Conservation (phyloP, 139 green algal genomes). For the Auxenochlorella pyrenoidosa region DNA sequence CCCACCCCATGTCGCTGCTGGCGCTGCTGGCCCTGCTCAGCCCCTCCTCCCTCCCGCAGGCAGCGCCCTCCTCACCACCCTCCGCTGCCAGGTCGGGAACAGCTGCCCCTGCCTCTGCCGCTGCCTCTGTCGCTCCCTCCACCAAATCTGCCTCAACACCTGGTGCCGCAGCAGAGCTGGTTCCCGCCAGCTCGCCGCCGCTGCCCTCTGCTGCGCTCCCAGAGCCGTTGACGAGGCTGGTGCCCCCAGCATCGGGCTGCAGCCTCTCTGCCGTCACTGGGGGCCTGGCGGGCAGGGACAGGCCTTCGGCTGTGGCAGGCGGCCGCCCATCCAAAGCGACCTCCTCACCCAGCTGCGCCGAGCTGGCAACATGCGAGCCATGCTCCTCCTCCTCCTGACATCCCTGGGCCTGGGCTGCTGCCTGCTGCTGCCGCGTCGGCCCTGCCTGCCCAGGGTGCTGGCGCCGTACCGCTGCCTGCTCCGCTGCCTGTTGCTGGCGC, state of each 20-base stretch:
- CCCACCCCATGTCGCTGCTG: conserved; percentile 19
- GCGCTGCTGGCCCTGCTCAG: conserved; percentile 5
- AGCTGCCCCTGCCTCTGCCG: background rate
- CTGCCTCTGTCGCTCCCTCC: background rate
- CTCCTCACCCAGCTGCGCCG: background rate
- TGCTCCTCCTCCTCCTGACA: background rate
- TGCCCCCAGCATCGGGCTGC: background rate
- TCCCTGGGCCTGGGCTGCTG: background rate
- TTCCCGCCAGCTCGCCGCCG: background rate
- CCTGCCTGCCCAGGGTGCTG: background rate
- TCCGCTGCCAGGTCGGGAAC: background rate
- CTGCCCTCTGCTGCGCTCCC: background rate
- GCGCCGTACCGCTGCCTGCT: background rate
- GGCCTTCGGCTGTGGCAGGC: background rate
- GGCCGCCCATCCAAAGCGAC: background rate
- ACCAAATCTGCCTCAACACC: background rate
- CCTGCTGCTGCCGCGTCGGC: background rate
- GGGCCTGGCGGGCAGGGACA: background rate
- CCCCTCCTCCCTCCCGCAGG: background rate
- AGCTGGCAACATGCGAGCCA: background rate
- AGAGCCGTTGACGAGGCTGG: background rate
- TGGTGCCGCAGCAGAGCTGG: background rate
- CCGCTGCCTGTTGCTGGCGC: conserved; percentile 6
- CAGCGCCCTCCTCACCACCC: background rate
- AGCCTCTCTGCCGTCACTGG: background rate